Conservation (phyloP, 495 filamentous ascomycete species). For the Cairneyella variabilis region DNA sequence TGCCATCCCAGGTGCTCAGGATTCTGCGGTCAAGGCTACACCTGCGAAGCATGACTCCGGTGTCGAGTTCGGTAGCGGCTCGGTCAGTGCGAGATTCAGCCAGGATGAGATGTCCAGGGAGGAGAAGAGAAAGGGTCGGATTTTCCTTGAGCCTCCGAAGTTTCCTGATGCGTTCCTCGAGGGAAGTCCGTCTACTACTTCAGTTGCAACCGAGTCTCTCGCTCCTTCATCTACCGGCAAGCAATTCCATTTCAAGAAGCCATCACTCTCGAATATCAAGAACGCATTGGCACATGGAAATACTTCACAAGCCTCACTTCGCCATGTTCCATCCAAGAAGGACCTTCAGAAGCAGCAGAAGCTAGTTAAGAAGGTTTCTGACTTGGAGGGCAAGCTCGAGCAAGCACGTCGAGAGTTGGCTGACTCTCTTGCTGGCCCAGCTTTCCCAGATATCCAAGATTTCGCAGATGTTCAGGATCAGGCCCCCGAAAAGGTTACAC, state of each 20-base stretch:
- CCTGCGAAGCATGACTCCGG: constrained; percentile 23
- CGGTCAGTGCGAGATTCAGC: not conserved
- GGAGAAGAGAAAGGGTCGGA: constrained; percentile 20
- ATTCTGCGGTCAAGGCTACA: not conserved
- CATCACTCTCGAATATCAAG: constrained; percentile 19
- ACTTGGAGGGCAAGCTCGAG: constrained; percentile 60
- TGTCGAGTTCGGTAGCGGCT: constrained; percentile 8
- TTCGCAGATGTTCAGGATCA: constrained; percentile 16
- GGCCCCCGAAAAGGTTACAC: constrained; percentile 33
- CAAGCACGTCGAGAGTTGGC: constrained; percentile 56
- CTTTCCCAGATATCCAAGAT: constrained; percentile 30
- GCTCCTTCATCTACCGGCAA: constrained; percentile 2
- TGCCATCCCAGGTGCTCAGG: not conserved
- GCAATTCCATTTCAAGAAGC: constrained; percentile 18
- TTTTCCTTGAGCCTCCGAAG: constrained; percentile 17
- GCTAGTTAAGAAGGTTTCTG: constrained; percentile 60
- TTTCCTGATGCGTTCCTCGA: not conserved
- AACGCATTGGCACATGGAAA: constrained; percentile 14
- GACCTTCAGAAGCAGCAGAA: constrained; percentile 60
- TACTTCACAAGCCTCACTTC: constrained; percentile 26
- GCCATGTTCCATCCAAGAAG: constrained; percentile 52
- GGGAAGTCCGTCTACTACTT: constrained; percentile 5
- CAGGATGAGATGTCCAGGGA: constrained; percentile 8
- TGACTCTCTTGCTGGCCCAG: constrained; percentile 41
- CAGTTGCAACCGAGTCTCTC: not conserved